These are phyloP conservation scores for Jamesozyma rosinii DNA, from an alignment of 805 yeast genomes.

Conservation along the genomic window DNA sequence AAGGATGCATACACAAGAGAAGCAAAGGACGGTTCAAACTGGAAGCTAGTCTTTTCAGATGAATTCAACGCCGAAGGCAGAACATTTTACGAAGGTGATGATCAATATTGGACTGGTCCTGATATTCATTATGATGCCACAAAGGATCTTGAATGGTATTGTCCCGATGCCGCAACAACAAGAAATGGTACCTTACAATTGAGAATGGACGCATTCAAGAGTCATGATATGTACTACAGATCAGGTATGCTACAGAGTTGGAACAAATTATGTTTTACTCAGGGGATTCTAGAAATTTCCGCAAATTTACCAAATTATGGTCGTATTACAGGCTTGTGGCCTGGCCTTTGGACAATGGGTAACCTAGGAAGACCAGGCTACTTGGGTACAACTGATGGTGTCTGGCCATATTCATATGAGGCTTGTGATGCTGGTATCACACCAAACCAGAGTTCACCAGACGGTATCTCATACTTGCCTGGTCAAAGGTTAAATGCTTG, in stretches of 20 bases:
- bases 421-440: constrained; percentile 91
- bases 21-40: constrained; percentile 51
- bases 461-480: constrained; percentile 78
- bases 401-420: constrained; percentile 89
- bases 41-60: constrained; percentile 81
- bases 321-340: constrained; percentile 80
- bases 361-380: constrained; percentile 89
- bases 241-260: constrained; percentile 90
- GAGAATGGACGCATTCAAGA: constrained; percentile 71
- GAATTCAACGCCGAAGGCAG: constrained; percentile 87
- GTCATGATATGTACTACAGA: constrained; percentile 72
- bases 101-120: constrained; percentile 82
- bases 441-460: constrained; percentile 82
- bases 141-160: constrained; percentile 87
- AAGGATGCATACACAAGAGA: constrained; percentile 37
- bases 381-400: constrained; percentile 78
- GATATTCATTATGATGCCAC: constrained; percentile 83
- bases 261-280: constrained; percentile 85
- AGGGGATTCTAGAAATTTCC: constrained; percentile 69
- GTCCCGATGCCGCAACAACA: constrained; percentile 82
- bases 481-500: constrained; percentile 76
- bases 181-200: constrained; percentile 59
- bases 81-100: constrained; percentile 83
- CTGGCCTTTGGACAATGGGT: constrained; percentile 93
- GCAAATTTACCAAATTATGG: constrained; percentile 77